Evolutionary conservation across 306 rosid species (phyloP), one percentile per base, ranked within the genome.

Genomic region (Datisca glomerata): DNA sequence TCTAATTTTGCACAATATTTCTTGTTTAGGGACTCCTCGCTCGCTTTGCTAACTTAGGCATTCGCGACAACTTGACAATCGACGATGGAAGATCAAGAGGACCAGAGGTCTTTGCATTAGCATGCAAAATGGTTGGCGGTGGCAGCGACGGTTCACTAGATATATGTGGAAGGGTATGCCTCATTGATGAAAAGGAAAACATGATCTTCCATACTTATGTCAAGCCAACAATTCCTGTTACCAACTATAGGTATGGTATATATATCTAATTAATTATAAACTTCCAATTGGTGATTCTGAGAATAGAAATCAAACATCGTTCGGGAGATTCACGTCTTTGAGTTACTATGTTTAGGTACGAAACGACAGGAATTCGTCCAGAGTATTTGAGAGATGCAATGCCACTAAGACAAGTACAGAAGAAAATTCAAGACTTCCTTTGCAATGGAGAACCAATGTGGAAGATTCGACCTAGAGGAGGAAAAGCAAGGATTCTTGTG

Each of bases 121-220:
- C 86, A 56, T 84, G 98, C 73, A 91, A 78, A 60, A 80, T 78
- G 93, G 96, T 91, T 20, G 98, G 96, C 2, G 98, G 94, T 6
- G 95, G 98, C 58, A 59, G 79, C 25, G 98, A 84, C 62, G 93
- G 93, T 12, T 75, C 93, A 38, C 45, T 91, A 0, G 96, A 91
- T 56, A 53, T 91, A 1, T 84, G 96, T 57, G 98, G 76, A 33
- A 75, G 85, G 73, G 66, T 91, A 22, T 91, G 96, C 77, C 66
- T 91, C 41, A 66, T 61, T 20, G 96, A 91, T 59, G 92, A 84
- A 35, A 40, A 41, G 4, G 98, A 91, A 41, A 91, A 75, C 62
- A 65, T 91, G 31, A 68, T 91, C 44, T 80, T 91, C 63, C 83
- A 84, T 38, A 50, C 85, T 53, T 80, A 77, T 60, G 93, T 91